Base-by-base conservation (phyloP, 2,329 filamentous ascomycete species). In the Epichloe gansuensis region DNA sequence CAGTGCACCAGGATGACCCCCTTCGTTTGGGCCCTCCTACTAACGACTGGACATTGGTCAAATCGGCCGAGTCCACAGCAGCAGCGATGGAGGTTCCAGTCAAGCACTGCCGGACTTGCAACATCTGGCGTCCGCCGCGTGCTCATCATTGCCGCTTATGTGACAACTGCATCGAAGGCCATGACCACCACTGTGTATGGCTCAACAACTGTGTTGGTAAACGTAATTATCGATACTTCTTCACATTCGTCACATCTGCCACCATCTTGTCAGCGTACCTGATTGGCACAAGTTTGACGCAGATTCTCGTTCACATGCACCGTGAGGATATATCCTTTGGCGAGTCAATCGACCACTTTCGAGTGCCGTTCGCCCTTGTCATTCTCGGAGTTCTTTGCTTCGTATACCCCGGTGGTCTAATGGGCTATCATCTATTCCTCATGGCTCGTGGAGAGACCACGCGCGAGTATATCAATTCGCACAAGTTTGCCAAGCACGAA, bases 141-240 rank as follows among this genome's bases (percentile, higher is more conserved):
- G 89, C 89, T 53, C 94, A 98, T 64, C 93, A 98, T 70, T 98
- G 93, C 69, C 87, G 93, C 53, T 78, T 95, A 31, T 98, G 93
- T 70, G 91, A 98, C 69, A 96, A 94, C 67, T 98, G 93, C 66
- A 81, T 98, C 54, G 93, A 98, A 68, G 95, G 89, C 0, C 89
- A 96, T 59, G 93, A 98, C 63, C 93, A 98, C 64, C 93, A 98
- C 69, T 98, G 93, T 63, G 90, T 97, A 15, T 98, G 93, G 93
- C 80, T 98, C 57, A 98, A 98, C 71, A 98, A 98, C 67, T 98
- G 93, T 59, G 85, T 98, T 48, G 93, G 93, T 43, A 85, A 91
- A 58, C 87, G 93, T 61, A 98, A 98, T 71, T 98, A 98, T 71
- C 88, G 93, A 57, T 97, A 91, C 68, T 98, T 98, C 69, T 96